Base-by-base conservation (phyloP, 345 rosid genomes). In the Acer campestre region DNA sequence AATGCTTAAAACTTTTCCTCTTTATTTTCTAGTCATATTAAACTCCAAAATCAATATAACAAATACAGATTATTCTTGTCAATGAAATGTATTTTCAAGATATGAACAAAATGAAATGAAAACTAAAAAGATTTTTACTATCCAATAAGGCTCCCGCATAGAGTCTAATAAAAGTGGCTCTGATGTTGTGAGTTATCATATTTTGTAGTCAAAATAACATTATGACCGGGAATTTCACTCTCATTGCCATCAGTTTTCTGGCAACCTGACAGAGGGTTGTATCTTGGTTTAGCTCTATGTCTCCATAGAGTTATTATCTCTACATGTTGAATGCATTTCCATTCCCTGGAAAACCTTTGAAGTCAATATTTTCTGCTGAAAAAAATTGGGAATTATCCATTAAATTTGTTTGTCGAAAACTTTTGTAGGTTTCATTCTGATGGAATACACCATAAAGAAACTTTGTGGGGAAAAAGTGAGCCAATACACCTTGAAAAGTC, bases 391-490 rank as follows among this genome's bases (percentile, higher is more conserved):
- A 64, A 40, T 71, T 71, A 53, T 70, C 22, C 38, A 14, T 17
- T 53, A 9, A 76, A 75, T 10, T 64, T 76, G 61, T 62, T 79
- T 58, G 40, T 6, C n/a, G 61, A 55, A 76, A 58, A 49, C 40
- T 51, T 84, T 73, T 88, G 75, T 73, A 94, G 97, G 92, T 90
- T 92, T 85, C 85, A 88, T 67, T 78, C 93, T 68, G 94, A 86
- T 79, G 87, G 85, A 27, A 93, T 91, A 77, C 85, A 82, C 23
- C 68, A 74, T 29, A 84, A 77, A 79, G 94, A 85, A 75, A 69
- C 76, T 11, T 22, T 67, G 22, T 82, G 92, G 92, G 71, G 82
- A 58, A 86, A 85, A 78, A 84, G 75, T 77, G 93, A 84, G 42
- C 82, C 84, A 61, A 78, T 78, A 29, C 78, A 80, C 78, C 81